Evolutionary conservation across 768 basidiomycete genomes (phyloP), one percentile per base, ranked within the genome.

Genomic region (Zangia roseola): DNA sequence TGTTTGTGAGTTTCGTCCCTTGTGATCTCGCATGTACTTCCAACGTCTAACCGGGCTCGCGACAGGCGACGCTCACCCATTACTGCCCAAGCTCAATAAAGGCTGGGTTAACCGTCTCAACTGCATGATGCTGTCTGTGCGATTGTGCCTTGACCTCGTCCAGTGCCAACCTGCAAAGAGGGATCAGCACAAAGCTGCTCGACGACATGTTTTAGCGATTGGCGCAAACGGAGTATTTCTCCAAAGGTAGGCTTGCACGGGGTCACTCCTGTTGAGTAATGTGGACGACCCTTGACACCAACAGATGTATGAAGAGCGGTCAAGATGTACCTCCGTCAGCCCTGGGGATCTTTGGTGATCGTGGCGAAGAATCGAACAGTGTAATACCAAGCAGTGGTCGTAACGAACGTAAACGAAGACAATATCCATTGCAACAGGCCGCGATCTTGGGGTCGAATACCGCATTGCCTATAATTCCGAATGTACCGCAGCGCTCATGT

Each of bases 71-170:
- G 17, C 62, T 75, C 45, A 63, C 65, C 9, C 72, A 75, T 43
- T 74, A 71, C 37, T 74, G 73, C 16, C 69, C 47, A 69, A 68
- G 53, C 65, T 75, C 30, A 65, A n/a, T n/a, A n/a, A n/a, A n/a
- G n/a, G n/a, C n/a, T n/a, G n/a, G n/a, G n/a, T n/a, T n/a, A n/a
- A n/a, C n/a, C n/a, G n/a, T n/a, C n/a, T n/a, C n/a, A n/a, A n/a
- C n/a, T n/a, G n/a, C n/a, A n/a, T n/a, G n/a, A n/a, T n/a, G n/a
- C n/a, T n/a, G n/a, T n/a, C n/a, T n/a, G n/a, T n/a, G n/a, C n/a
- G n/a, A n/a, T n/a, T n/a, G n/a, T n/a, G n/a, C n/a, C n/a, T n/a
- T n/a, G n/a, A n/a, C n/a, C n/a, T n/a, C n/a, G n/a, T n/a, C n/a
- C n/a, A n/a, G n/a, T n/a, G n/a, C n/a, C n/a, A n/a, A n/a, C n/a